A percentile compares a stretch with the other conserved stretches of the same genome.
These are phyloP conservation scores for Entonaema liquescens DNA, from an alignment of 495 filamentous ascomycete genomes.

Conservation along the genomic window DNA sequence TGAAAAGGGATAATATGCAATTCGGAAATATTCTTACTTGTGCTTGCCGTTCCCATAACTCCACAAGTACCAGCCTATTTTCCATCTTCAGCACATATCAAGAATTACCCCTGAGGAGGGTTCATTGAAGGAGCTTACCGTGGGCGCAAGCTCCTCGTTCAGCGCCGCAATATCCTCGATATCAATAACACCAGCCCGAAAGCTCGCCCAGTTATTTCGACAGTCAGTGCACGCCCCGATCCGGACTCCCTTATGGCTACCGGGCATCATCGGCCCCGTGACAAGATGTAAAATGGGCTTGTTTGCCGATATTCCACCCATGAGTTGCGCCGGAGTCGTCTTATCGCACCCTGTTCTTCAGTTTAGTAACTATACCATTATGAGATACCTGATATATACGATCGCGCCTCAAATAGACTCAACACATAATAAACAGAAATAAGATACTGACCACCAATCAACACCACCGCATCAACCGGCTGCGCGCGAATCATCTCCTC, in stretches of 20 bases:
- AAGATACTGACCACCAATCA: constrained; percentile 76
- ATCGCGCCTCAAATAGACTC: neutral
- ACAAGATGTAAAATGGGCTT: constrained; percentile 70
- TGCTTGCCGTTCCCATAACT: constrained; percentile 75
- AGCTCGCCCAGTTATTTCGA: constrained; percentile 72
- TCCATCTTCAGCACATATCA: constrained; percentile 4
- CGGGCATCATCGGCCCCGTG: constrained; percentile 74
- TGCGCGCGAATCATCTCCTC: constrained; percentile 76
- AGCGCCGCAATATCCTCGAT: constrained; percentile 71
- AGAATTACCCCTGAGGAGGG: neutral
- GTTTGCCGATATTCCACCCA: constrained; percentile 75
- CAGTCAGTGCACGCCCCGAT: constrained; percentile 76
- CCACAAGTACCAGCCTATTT: constrained; percentile 70
- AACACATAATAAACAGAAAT: no score
- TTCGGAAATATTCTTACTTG: constrained; percentile 48
- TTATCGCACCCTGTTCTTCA: constrained; percentile 66
- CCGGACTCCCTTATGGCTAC: constrained; percentile 63
- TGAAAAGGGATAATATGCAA: neutral
- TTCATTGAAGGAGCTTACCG: constrained; percentile 51
- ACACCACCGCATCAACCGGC: constrained; percentile 69
- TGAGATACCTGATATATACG: neutral
- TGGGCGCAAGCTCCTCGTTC: constrained; percentile 74
- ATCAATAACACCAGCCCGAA: constrained; percentile 66
- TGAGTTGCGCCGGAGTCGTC: constrained; percentile 72
- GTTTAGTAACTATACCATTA: neutral